Percentiles rank a stretch among this genome's conserved stretches.
These are phyloP conservation scores for Gnomoniopsis smithogilvyi DNA, from an alignment of 2,329 filamentous ascomycete genomes.

Conservation along the genomic window DNA sequence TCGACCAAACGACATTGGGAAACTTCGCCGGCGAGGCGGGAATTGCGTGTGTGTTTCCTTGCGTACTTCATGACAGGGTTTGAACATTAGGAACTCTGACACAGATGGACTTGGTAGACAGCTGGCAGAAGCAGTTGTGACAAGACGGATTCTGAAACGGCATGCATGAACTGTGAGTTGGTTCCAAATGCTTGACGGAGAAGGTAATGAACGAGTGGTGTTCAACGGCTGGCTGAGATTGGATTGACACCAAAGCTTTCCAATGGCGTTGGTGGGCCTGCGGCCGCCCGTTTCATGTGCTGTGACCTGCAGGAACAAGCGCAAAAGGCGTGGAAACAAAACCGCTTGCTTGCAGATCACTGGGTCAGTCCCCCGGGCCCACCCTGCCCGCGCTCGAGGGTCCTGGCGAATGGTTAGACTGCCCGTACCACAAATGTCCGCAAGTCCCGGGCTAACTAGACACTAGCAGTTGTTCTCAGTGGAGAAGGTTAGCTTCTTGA, in stretches of 20 bases:
- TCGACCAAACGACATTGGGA: no score
- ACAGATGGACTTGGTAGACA: no score
- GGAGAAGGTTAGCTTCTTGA: not conserved
- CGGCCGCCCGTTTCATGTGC: constrained; percentile 14
- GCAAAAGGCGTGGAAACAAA: not conserved
- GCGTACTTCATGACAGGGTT: no score
- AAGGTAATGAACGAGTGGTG: not conserved
- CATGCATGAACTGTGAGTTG: not conserved
- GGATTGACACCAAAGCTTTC: constrained; percentile 2
- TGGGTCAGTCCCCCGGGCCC: not conserved
- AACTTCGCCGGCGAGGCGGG: no score
- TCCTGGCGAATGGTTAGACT: constrained; percentile 1
- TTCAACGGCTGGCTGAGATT: constrained; percentile 8
- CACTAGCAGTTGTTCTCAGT: not conserved
- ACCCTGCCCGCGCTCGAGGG: not conserved
- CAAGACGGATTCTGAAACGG: not conserved
- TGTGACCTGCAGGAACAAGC: constrained; percentile 2
- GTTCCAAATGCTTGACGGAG: not conserved
- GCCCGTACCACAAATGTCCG: not conserved
- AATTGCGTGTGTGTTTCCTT: no score
- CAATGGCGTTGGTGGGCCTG: constrained; percentile 6
- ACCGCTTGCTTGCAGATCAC: not conserved
- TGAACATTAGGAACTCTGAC: no score
- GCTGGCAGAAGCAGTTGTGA: no score
- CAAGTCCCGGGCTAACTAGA: not conserved